Evolutionary conservation across 177 flowering plant genomes (phyloP), one percentile per base, ranked within the genome.

Genomic region (Vitis hybrid): DNA sequence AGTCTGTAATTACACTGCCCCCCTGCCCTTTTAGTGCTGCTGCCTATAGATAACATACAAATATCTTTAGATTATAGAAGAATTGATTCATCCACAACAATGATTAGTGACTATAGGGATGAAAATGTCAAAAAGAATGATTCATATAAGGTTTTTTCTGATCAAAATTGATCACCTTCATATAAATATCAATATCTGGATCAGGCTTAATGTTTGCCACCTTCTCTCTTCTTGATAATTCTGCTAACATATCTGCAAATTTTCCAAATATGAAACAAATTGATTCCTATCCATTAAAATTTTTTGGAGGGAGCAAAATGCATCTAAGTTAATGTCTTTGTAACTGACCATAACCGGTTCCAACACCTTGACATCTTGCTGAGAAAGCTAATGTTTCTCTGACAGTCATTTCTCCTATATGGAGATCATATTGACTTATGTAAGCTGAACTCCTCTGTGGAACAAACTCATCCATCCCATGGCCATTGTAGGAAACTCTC

Each of bases 131-230:
- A 22, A 34, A 16, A 14, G 10, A 13, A 49, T 3, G 20, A 22
- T 11, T 62, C 18, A 57, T 19, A 1, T 8, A 12, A 18, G 19
- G 53, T 15, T 62, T 2, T 64, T 12, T 29, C n/a, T 52, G 56
- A 45, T 13, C 70, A 39, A 39, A 39, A 6, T 39, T 39, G 45
- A 39, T 72, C 50, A 87, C 98, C 94, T 92, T 95, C 97, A 91
- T 95, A 81, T 69, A 90, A 56, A 90, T 63, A 83, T 95, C 98
- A 53, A 93, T 65, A 76, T 90, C 91, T 52, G 94, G 88, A 71
- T 95, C 97, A 6, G 99, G 98, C 66, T 90, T 93, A 50, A 93
- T 90, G 61, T 88, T 89, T 66, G 91, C 98, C 1, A 61, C 87
- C 68, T 91, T 90, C 74, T 95, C 99, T 80, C 98, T 87, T 81